Conservation (phyloP, 768 basidiomycete species). For the Phylloporus sp. region DNA sequence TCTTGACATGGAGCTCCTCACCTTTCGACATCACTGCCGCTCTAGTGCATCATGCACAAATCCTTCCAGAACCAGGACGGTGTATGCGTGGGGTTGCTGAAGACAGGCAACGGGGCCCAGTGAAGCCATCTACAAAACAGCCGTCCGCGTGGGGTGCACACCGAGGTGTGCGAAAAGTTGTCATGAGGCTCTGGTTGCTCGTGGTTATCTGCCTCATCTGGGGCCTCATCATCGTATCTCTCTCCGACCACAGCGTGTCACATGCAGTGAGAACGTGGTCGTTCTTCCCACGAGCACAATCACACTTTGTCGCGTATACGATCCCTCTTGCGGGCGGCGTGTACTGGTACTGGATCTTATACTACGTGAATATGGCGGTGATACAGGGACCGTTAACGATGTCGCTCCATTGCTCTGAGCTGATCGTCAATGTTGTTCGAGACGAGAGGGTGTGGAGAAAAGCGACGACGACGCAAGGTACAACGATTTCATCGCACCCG, state of each 20-base stretch:
- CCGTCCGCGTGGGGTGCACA: constrained; percentile 29
- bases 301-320: constrained; percentile 18
- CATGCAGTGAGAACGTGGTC: constrained; percentile 18
- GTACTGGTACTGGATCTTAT: constrained; percentile 22
- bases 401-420: constrained; percentile 26
- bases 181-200: constrained; percentile 21
- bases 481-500: constrained; percentile 15
- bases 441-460: constrained; percentile 28
- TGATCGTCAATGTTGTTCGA: constrained; percentile 27
- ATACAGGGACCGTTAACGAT: constrained; percentile 29
- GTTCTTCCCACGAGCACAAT: constrained; percentile 20
- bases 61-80: constrained; percentile 14
- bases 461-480: constrained; percentile 14
- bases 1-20: constrained; percentile 33
- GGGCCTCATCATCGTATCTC: constrained; percentile 12
- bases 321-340: constrained; percentile 17
- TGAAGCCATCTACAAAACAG: constrained; percentile 13
- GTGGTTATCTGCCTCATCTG: constrained; percentile 18
- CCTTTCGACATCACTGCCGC: constrained; percentile 30
- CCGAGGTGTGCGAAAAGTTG: constrained; percentile 17
- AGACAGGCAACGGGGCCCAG: constrained; percentile 4
- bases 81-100: constrained; percentile 26
- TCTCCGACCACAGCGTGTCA: constrained; percentile 5
- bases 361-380: constrained; percentile 22
- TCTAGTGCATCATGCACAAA: constrained; percentile 24